Percentiles rank a stretch among this genome's conserved stretches.
Evolutionary conservation across 768 basidiomycete species (phyloP).

Genomic region (Leucosporidium yakuticum): DNA sequence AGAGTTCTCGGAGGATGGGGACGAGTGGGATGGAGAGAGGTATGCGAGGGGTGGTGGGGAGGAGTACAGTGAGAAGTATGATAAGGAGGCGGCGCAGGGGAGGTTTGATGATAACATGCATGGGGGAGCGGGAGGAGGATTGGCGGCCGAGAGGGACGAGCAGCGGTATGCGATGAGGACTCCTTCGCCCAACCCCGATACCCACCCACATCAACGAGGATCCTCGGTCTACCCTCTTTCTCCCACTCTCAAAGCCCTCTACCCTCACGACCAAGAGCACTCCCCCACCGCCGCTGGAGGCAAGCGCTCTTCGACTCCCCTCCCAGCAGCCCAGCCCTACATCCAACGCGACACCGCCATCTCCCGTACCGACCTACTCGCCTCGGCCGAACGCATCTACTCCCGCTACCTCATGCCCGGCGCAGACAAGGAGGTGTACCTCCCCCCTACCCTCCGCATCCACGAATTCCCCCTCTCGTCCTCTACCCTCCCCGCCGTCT

Average conservation of each 20-base stretch:
- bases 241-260: constrained; percentile 37
- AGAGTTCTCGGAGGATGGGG: neutral
- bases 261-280: constrained; percentile 30
- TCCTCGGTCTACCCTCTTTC: constrained; percentile 28
- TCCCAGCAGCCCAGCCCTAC: constrained; percentile 68
- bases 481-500: constrained; percentile 61
- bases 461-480: constrained; percentile 80
- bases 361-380: constrained; percentile 78
- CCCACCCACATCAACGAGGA: constrained; percentile 2
- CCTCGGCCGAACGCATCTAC: constrained; percentile 92
- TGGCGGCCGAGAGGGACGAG: constrained; percentile 12
- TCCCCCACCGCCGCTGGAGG: neutral
- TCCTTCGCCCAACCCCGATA: constrained; percentile 23
- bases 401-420: constrained; percentile 82
- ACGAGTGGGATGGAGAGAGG: neutral
- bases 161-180: constrained; percentile 25
- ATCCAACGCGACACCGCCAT: constrained; percentile 89
- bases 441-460: constrained; percentile 86
- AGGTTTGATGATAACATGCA: constrained; percentile 2
- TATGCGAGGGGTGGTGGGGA: neutral
- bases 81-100: constrained; percentile 9
- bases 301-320: constrained; percentile 15
- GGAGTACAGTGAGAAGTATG: neutral
- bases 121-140: neutral
- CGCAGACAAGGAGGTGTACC: constrained; percentile 95